These are phyloP conservation scores for Venturia carpophila DNA, from an alignment of 2,329 filamentous ascomycete genomes.

Conservation along the genomic window DNA sequence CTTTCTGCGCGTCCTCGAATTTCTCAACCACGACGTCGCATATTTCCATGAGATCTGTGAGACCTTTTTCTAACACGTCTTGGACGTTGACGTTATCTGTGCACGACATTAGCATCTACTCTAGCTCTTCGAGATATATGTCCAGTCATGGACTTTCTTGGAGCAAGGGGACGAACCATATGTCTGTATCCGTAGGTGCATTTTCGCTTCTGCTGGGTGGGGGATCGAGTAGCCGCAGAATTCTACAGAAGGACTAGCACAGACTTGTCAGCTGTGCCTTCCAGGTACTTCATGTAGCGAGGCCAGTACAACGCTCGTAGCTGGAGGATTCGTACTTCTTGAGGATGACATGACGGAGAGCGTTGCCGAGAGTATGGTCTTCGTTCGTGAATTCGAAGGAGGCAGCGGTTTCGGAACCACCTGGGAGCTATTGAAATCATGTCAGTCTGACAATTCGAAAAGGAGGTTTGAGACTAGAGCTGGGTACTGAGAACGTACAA, in stretches of 20 bases:
- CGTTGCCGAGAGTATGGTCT: slow-evolving; percentile 92
- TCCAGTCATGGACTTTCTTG: too few relatives aligned
- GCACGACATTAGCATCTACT: slow-evolving; percentile 13
- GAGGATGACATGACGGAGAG: slow-evolving; percentile 91
- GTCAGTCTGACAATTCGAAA: not conserved
- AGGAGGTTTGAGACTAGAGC: not conserved
- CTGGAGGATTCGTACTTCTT: slow-evolving; percentile 67
- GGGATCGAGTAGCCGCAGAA: slow-evolving; percentile 98
- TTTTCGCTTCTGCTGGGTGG: slow-evolving; percentile 89
- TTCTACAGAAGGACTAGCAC: slow-evolving; percentile 76
- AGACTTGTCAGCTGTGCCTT: not conserved
- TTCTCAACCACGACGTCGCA: slow-evolving; percentile 93
- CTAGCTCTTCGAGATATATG: too few relatives aligned
- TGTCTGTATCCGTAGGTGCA: slow-evolving; percentile 96
- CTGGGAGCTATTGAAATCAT: slow-evolving; percentile 59
- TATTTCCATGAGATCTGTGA: slow-evolving; percentile 79
- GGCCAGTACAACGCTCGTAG: not conserved
- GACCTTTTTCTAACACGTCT: slow-evolving; percentile 81
- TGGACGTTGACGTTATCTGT: slow-evolving; percentile 71
- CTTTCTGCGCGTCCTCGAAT: slow-evolving; percentile 53
- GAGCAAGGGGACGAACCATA: slow-evolving; percentile 57
- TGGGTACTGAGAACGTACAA: not conserved
- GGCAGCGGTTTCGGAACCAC: slow-evolving; percentile 75
- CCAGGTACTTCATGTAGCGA: not conserved
- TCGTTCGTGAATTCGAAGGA: slow-evolving; percentile 93